Base-by-base conservation (phyloP, 768 basidiomycete genomes). In the Lepiota brunneoincarnata region DNA sequence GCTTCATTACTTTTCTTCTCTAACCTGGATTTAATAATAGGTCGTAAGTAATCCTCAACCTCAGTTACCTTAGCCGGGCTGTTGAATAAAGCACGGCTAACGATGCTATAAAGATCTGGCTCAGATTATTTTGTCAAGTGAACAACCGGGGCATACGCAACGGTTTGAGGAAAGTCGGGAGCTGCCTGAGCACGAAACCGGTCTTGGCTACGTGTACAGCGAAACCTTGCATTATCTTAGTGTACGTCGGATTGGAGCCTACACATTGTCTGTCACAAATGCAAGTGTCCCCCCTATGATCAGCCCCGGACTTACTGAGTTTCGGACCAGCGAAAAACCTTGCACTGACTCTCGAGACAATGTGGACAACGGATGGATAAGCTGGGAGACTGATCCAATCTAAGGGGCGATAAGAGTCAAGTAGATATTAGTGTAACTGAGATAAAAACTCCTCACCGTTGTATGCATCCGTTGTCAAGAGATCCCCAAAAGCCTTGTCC, bases 101-200 rank as follows among this genome's bases (percentile, higher is more conserved):
- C 51, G 5, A 59, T 39, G 7, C 58, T 59, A 26, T 0, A 17
- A 17, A 43, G n/a, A 23, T 17, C 34, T 41, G 21, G 44, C 9
- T 14, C 20, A 18, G 31, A 2, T 9, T 31, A 31, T 31, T 31
- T 31, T 31, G 31, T 9, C 11, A 3, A 28, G 17, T 6, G 7
- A 34, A 17, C 17, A 11, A 12, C 37, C 26, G 17, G 12, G 42
- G n/a, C 5, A 17, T 15, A 58, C 75, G 45, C 53, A 80, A 81
- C 80, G 77, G 75, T 58, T 70, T 72, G n/a, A 81, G 49, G 54
- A 75, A 65, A 17, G 58, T 44, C 0, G 80, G 81, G 50, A 75
- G 69, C 10, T 73, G 34, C 20, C 66, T 67, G 34, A 82, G 66
- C 7, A 70, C 63, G 2, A 38, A 24, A 0, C 65, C 65, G 2